Evolutionary conservation across 2,329 filamentous ascomycete genomes (phyloP).

Genomic region (Diaporthe citriasiana): DNA sequence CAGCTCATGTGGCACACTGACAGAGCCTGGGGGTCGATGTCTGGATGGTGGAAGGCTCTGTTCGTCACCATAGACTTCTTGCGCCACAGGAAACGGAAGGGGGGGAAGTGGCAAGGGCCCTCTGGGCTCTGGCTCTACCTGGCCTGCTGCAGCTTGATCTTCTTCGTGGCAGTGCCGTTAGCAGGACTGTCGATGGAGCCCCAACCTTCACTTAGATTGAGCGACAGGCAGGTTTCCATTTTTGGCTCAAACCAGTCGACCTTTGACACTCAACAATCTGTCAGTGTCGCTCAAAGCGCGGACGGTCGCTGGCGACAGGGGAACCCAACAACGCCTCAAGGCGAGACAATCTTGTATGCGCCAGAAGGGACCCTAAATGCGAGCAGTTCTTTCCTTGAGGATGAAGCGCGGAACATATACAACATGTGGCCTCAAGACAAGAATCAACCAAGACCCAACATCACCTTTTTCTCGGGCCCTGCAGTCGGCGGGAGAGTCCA

Average conservation of each 20-base stretch:
- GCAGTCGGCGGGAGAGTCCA: constrained; percentile 9
- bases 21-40: not conserved
- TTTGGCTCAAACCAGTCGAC: not conserved
- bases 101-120: not conserved
- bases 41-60: constrained; percentile 8
- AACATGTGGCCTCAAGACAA: too few species aligned
- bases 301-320: constrained; percentile 11
- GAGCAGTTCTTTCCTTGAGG: not conserved
- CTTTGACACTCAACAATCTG: constrained; percentile 9
- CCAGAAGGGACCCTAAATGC: not conserved
- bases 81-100: not conserved
- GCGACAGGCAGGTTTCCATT: not conserved
- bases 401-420: not conserved
- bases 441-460: not conserved
- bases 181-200: constrained; percentile 10
- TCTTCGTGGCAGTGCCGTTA: not conserved
- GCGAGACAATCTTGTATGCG: constrained; percentile 9
- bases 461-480: constrained; percentile 6
- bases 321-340: not conserved
- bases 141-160: constrained; percentile 3
- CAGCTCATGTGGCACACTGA: constrained; percentile 14
- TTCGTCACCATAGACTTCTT: constrained; percentile 5
- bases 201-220: not conserved
- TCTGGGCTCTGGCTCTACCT: constrained; percentile 13
- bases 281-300: not conserved